Percentiles rank a stretch among this genome's conserved stretches.
Evolutionary conservation across 129 eudicot species (phyloP).

Genomic region (Dittrichia graveolens): DNA sequence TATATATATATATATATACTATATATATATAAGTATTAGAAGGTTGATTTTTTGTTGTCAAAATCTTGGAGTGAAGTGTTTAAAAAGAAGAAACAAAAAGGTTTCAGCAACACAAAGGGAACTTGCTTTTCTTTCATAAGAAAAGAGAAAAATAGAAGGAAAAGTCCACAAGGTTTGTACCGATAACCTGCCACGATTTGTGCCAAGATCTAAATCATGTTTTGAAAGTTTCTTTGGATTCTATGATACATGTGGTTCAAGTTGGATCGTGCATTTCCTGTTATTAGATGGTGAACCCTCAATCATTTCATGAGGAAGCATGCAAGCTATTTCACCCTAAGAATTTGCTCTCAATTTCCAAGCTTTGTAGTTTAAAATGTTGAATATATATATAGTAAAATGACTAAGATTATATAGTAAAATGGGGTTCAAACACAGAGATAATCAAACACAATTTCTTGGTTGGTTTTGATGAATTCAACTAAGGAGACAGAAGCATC

Average conservation of each 20-base stretch:
- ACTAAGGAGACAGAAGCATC: no score
- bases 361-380: no score
- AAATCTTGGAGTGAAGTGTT: constrained; percentile 1
- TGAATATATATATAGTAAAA: no score
- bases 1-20: no score
- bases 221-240: constrained; percentile 47
- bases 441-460: no score
- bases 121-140: constrained; percentile 12
- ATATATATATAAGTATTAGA: not conserved
- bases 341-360: no score
- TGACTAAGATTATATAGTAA: no score
- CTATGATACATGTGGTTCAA: constrained; percentile 38
- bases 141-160: constrained; percentile 3
- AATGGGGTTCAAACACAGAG: no score
- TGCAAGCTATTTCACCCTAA: no score
- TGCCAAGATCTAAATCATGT: constrained; percentile 21
- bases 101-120: constrained; percentile 45
- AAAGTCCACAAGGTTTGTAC: constrained; percentile 28
- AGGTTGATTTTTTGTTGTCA: constrained; percentile 16
- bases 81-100: not conserved
- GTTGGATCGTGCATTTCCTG: constrained; percentile 54
- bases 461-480: no score
- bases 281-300: constrained; percentile 53
- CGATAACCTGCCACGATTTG: constrained; percentile 36
- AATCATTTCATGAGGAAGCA: constrained; percentile 51